Percentiles rank a stretch among this genome's conserved stretches.
phyloP scores from a whole-genome alignment of 306 rosid species.

The Quercus variabilis region DNA sequence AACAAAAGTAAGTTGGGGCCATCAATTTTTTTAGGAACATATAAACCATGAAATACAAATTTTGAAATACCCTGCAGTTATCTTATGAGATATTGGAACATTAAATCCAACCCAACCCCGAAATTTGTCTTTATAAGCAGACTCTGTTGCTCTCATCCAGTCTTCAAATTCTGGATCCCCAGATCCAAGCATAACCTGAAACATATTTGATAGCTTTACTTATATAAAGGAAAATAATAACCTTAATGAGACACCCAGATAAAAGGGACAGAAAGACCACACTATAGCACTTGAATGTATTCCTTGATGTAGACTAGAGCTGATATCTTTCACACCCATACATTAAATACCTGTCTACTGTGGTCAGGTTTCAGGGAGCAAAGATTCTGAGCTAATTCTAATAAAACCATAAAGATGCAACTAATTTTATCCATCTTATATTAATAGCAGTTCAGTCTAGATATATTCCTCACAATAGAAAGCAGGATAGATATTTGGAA shows the following conservation, averaged over 20 bases:
- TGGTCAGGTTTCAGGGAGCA: background rate
- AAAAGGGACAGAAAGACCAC: background rate
- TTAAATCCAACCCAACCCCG: conserved; percentile 94
- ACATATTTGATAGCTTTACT: background rate
- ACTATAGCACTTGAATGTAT: background rate
- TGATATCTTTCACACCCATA: background rate
- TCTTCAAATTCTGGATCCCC: conserved; percentile 60
- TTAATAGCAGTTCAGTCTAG: background rate
- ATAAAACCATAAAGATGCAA: background rate
- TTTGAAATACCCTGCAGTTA: conserved; percentile 76
- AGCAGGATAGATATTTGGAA: background rate
- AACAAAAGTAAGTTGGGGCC: conserved; percentile 26
- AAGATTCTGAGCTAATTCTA: background rate
- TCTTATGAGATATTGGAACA: conserved; percentile 81
- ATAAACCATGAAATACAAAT: conserved; percentile 5
- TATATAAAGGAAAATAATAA: background rate
- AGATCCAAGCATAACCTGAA: conserved; percentile 92
- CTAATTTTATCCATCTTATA: background rate
- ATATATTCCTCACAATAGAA: background rate
- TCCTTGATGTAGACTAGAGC: conserved; percentile 2
- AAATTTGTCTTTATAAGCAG: conserved; percentile 56
- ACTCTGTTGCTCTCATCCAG: conserved; percentile 87
- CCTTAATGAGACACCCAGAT: background rate
- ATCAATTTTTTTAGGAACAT: conserved; percentile 1
- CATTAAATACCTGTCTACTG: background rate